Conservation (phyloP, 2,329 filamentous ascomycete species). For the Camptophora hylomeconis region DNA sequence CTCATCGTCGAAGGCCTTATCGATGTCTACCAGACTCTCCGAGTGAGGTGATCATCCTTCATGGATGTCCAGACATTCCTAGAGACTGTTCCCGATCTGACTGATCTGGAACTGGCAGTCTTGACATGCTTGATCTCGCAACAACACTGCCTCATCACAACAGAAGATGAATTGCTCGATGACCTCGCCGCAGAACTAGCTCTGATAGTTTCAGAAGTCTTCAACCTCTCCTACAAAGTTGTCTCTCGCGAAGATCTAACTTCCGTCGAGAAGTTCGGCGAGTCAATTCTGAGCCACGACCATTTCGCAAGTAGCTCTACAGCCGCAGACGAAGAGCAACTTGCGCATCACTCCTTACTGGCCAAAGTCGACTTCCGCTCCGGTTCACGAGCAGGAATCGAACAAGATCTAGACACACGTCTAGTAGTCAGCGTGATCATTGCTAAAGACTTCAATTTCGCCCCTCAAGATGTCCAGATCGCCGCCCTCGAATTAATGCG, state of each 20-base stretch:
- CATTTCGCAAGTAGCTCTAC: slow-evolving; percentile 2
- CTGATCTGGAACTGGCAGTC: slow-evolving; percentile 76
- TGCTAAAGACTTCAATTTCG: slow-evolving; percentile 63
- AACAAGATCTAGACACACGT: slow-evolving; percentile 30
- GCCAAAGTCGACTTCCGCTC: slow-evolving; percentile 9
- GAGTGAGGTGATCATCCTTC: no score
- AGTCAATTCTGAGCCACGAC: slow-evolving; percentile 46
- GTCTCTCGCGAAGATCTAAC: slow-evolving; percentile 61
- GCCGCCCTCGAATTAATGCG: slow-evolving; percentile 68
- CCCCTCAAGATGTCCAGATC: slow-evolving; percentile 65
- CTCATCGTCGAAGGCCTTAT: no score
- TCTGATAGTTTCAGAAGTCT: slow-evolving; percentile 55
- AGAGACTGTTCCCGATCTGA: slow-evolving; percentile 61
- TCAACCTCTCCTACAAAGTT: slow-evolving; percentile 56
- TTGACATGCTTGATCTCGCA: slow-evolving; percentile 68
- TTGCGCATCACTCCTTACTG: neutral
- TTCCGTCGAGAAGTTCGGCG: slow-evolving; percentile 69
- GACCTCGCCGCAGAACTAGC: slow-evolving; percentile 61
- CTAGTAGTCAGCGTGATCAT: slow-evolving; percentile 72
- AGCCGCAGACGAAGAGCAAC: neutral
- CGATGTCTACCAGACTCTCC: no score
- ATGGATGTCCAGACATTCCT: slow-evolving; percentile 54
- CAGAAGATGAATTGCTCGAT: slow-evolving; percentile 47
- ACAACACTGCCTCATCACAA: slow-evolving; percentile 82
- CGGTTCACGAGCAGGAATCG: slow-evolving; percentile 4